Evolutionary conservation across 192 early-diverging fungal species (phyloP), one percentile per base, ranked within the genome.

Genomic region (Mortierella hygrophila): DNA sequence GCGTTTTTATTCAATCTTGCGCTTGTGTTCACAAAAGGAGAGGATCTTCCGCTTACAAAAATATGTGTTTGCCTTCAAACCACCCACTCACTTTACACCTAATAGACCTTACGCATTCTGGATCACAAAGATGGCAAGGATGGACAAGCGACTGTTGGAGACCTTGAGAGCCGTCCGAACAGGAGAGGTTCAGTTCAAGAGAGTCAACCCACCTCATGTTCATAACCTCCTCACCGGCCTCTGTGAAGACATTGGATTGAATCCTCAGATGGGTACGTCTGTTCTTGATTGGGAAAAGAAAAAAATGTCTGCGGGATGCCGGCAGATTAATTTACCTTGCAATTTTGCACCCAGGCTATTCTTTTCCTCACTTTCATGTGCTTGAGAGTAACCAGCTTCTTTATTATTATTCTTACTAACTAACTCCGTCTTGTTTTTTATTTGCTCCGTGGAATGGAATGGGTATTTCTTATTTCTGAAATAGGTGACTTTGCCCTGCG

Each of bases 71-170:
- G n/a, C 41, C 69, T 65, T 35, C 11, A 15, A 32, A 65, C 15
- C 49, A 52, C 49, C 44, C 44, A 46, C 44, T 46, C 44, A 46
- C 13, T 13, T 55, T 26, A 7, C 7, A 6, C 20, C 54, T n/a
- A 57, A 49, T 79, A 91, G 90, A 52, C 77, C 88, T 18, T 94
- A 94, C 74, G 87, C 88, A 1, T 89, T 89, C 65, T 94, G 93
- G 93, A 93, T 94, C 54, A 85, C 88, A 13, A 79, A 79, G 49
- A 93, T 94, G 93, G 75, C 89, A 37, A 77, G 79, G 41, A 92
- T 93, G 88, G 93, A 94, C 83, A 81, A 81, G 29, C 82, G 92
- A 42, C 69, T 93, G 54, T 38, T 94, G 38, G 81, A 88, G n/a
- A 91, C 88, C 10, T 54, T 93, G 18, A 69, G 89, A 16, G 79